Evolutionary conservation across 139 green algal species (phyloP), one percentile per base, ranked within the genome.

Genomic region (Choricystis sp.): DNA sequence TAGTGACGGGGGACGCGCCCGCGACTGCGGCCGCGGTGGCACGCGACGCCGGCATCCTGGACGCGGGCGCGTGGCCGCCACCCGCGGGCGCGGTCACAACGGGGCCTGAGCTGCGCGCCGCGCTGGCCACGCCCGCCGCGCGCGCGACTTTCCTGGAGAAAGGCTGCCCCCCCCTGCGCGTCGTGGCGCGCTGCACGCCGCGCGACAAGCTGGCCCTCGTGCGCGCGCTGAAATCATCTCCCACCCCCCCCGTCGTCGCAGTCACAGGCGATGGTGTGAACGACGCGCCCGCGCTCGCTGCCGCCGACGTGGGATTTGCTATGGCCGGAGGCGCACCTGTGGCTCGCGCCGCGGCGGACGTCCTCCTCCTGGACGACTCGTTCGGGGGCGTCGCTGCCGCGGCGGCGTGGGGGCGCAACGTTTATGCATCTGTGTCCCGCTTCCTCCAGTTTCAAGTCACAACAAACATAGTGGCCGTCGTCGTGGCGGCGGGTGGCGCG

Each of bases 1-100:
- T 98, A 91, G 79, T 98, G 25, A 98, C 92, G 19, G 87, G 78
- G 76, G 92, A 98, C 77, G 97, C 96, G 67, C 69, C 78, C 4
- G 63, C 60, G 56, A 98, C 92, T 25, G 92, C 84, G 3, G 72
- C 82, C 26, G 68, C 75, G 58, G 97, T 98, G 29, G 92, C 90
- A 4, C 52, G 58, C 19, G 63, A 92, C 72, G 88, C 78, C 49
- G 83, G 86, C 67, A 97, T 97, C 49, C 72, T 96, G 68, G 56
- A 25, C 27, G 40, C 24, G 20, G 28, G 26, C 31, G 21, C 29
- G 23, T 30, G 19, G 0, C 30, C 1, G 14, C 20, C 61, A 23
- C 40, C 26, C 1, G 64, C 28, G 2, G 65, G 60, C 27, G 63
- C 31, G 1, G 80, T 89, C 26, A 68, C 91, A 68, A 77, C 86